Evolutionary conservation across 2,329 filamentous ascomycete genomes (phyloP).

Genomic region (Hymenoscyphus occultus): DNA sequence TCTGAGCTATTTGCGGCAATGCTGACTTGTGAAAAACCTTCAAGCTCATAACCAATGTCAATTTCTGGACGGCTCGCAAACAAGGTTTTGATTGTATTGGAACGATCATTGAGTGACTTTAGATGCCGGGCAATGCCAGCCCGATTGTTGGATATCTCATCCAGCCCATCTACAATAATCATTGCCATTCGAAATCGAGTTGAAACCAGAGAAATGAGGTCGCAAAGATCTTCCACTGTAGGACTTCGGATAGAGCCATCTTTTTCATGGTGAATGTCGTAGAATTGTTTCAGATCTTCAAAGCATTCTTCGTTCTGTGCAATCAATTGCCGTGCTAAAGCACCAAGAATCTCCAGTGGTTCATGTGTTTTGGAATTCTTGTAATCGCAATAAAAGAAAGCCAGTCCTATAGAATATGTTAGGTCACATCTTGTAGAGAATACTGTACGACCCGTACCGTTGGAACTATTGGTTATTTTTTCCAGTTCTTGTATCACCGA

Average conservation of each 20-base stretch:
- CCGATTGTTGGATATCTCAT: slow-evolving; percentile 27
- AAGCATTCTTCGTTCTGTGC: slow-evolving; percentile 28
- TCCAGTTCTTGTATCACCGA: neutral
- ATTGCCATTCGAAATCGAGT: slow-evolving; percentile 18
- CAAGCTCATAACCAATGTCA: slow-evolving; percentile 14
- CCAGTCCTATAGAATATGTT: slow-evolving; percentile 15
- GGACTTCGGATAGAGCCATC: slow-evolving; percentile 9
- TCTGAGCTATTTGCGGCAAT: slow-evolving; percentile 22
- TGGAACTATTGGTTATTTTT: neutral
- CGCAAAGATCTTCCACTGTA: neutral
- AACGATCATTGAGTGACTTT: slow-evolving; percentile 9
- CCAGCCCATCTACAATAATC: slow-evolving; percentile 34
- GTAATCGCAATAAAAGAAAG: slow-evolving; percentile 36
- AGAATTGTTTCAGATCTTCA: neutral
- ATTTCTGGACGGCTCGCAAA: slow-evolving; percentile 19
- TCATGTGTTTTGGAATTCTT: slow-evolving; percentile 26
- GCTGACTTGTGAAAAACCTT: neutral
- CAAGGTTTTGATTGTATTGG: slow-evolving; percentile 18
- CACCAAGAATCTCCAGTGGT: slow-evolving; percentile 27
- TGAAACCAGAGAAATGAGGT: neutral
- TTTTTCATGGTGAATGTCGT: slow-evolving; percentile 10
- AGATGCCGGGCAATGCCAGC: slow-evolving; percentile 14
- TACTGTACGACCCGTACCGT: neutral
- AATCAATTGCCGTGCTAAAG: slow-evolving; percentile 31
- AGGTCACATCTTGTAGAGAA: neutral